phyloP scores from a whole-genome alignment of 345 rosid species.

The Citrus reticulata region DNA sequence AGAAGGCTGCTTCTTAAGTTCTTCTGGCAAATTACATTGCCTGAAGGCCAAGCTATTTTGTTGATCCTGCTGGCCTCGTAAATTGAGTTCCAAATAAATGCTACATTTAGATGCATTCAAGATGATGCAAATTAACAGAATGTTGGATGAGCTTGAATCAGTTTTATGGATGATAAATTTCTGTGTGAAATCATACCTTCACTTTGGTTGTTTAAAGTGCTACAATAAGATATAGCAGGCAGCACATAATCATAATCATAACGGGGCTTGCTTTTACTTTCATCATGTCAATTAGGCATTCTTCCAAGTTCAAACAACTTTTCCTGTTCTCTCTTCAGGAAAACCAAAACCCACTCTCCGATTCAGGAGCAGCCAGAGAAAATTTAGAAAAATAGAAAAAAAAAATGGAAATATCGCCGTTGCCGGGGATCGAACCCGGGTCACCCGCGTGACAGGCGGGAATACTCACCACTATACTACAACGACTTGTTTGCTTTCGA shows the following conservation, averaged over 20 bases:
- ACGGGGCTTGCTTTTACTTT: no score
- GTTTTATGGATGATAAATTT: not conserved
- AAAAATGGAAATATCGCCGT: conserved; percentile 25
- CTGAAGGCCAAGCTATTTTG: not conserved
- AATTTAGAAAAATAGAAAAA: no score
- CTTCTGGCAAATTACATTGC: not conserved
- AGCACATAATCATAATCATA: no score
- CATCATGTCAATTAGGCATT: no score
- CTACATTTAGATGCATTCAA: not conserved
- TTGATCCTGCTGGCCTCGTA: not conserved
- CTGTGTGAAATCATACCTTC: not conserved
- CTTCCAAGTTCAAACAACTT: no score
- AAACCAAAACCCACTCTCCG: no score
- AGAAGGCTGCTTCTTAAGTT: not conserved
- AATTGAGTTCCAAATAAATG: not conserved
- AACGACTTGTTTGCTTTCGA: not conserved
- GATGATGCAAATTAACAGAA: not conserved
- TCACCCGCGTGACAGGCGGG: conserved; percentile 71
- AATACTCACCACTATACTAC: conserved; percentile 24
- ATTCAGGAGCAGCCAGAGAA: no score
- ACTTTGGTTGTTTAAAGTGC: not conserved
- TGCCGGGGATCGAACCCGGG: conserved; percentile 85
- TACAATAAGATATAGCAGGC: no score
- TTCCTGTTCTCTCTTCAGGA: no score
- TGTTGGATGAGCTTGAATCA: not conserved